Percentiles rank a stretch among this genome's conserved stretches.
These are phyloP conservation scores for Umbelopsis isabellina DNA, from an alignment of 192 early-diverging fungal genomes.

Conservation along the genomic window DNA sequence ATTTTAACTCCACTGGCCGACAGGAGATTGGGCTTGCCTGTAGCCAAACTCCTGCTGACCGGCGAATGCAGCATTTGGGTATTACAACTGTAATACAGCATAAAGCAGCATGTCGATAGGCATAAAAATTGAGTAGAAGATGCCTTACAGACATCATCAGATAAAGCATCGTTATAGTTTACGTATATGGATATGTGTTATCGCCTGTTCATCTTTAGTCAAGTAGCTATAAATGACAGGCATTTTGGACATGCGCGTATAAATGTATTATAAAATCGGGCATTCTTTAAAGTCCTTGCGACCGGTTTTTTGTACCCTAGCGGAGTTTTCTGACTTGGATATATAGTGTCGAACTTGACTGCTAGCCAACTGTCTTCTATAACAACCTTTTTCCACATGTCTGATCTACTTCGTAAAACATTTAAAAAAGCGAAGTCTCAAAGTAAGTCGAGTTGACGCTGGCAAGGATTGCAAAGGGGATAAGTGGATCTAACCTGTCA, in stretches of 20 bases:
- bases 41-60: no score
- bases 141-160: no score
- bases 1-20: no score
- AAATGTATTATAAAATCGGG: slow-evolving; percentile 1
- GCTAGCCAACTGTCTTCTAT: not conserved
- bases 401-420: slow-evolving; percentile 12
- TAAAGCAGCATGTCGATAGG: no score
- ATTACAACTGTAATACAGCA: no score
- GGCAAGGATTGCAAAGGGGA: not conserved
- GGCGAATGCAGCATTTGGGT: no score
- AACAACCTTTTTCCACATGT: slow-evolving; percentile 6
- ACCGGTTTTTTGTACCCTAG: slow-evolving; percentile 17
- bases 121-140: no score
- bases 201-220: not conserved
- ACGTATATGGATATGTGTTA: not conserved
- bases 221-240: no score
- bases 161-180: no score
- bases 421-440: slow-evolving; percentile 20
- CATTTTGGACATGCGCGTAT: not conserved
- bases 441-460: not conserved
- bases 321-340: slow-evolving; percentile 5
- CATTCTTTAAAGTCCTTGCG: slow-evolving; percentile 9
- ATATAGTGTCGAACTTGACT: not conserved
- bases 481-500: not conserved
- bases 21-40: no score